phyloP scores from a whole-genome alignment of 352 stramenopile species.

The Phytophthora chlamydospora region DNA sequence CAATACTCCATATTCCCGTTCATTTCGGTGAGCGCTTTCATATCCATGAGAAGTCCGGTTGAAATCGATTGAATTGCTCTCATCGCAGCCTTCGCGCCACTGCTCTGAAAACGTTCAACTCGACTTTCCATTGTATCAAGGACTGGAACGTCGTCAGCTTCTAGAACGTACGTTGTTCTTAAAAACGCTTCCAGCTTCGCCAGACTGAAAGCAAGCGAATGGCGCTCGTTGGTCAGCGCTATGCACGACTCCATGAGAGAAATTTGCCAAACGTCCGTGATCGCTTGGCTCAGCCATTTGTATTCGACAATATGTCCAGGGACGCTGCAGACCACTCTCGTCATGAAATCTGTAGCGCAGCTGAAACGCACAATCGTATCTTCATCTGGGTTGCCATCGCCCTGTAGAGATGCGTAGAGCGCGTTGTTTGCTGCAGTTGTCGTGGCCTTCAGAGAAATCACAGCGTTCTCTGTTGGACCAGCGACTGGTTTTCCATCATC shows the following conservation, averaged over 20 bases:
- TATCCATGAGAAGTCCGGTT: constrained; percentile 5
- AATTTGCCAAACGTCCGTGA: neutral
- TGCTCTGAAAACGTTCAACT: constrained; percentile 6
- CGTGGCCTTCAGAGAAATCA: constrained; percentile 10
- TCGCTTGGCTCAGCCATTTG: constrained; percentile 4
- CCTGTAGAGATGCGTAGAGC: constrained; percentile 3
- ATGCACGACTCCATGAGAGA: neutral
- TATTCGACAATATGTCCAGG: constrained; percentile 2
- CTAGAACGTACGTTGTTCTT: constrained; percentile 3
- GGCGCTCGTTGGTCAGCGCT: neutral
- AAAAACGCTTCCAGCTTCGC: neutral
- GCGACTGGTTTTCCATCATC: neutral
- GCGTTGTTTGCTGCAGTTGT: constrained; percentile 4
- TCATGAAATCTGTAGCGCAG: constrained; percentile 5
- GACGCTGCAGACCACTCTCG: neutral
- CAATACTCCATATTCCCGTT: neutral
- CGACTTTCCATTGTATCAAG: constrained; percentile 14
- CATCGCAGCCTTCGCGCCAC: neutral
- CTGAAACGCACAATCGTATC: neutral
- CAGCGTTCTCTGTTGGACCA: neutral
- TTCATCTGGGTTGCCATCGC: neutral
- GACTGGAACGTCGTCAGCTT: neutral
- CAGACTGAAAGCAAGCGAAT: constrained; percentile 6
- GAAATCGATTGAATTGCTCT: constrained; percentile 21
- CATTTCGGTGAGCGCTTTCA: constrained; percentile 10